phyloP scores from a whole-genome alignment of 306 rosid species.

The Castanospermum australe region DNA sequence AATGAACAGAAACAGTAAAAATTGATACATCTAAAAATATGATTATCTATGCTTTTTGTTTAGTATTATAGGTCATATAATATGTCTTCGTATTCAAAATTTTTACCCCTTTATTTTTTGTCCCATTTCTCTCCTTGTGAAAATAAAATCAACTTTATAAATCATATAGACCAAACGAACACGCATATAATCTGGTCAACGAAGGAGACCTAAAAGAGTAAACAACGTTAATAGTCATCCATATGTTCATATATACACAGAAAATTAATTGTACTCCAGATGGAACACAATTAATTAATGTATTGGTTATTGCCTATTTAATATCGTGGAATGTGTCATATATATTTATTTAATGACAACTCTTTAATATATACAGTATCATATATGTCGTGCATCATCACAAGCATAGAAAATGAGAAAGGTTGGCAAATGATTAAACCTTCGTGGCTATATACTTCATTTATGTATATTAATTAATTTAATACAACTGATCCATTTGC shows the following conservation, averaged over 20 bases:
- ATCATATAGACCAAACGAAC: not conserved
- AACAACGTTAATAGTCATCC: slow-evolving; percentile 19
- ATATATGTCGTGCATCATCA: slow-evolving; percentile 6
- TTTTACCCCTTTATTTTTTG: too few relatives aligned
- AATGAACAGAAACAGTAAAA: too few relatives aligned
- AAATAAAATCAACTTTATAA: not conserved
- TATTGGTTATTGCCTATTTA: not conserved
- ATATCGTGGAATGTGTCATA: slow-evolving; percentile 1
- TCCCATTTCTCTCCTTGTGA: too few relatives aligned
- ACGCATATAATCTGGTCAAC: slow-evolving; percentile 10
- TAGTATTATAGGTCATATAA: too few relatives aligned
- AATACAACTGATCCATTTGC: not conserved
- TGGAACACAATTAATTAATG: not conserved
- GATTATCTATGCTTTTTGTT: too few relatives aligned
- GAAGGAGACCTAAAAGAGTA: slow-evolving; percentile 27
- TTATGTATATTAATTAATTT: not conserved
- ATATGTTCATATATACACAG: not conserved
- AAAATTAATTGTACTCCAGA: not conserved
- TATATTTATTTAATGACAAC: slow-evolving; percentile 21
- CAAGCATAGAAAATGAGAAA: slow-evolving; percentile 17
- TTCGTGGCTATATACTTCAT: not conserved
- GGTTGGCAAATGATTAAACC: slow-evolving; percentile 26
- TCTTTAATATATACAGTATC: slow-evolving; percentile 2
- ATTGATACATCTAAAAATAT: too few relatives aligned
- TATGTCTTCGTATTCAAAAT: too few relatives aligned